Conservation (phyloP, 2,329 filamentous ascomycete species). For the Catunica adiposa region DNA sequence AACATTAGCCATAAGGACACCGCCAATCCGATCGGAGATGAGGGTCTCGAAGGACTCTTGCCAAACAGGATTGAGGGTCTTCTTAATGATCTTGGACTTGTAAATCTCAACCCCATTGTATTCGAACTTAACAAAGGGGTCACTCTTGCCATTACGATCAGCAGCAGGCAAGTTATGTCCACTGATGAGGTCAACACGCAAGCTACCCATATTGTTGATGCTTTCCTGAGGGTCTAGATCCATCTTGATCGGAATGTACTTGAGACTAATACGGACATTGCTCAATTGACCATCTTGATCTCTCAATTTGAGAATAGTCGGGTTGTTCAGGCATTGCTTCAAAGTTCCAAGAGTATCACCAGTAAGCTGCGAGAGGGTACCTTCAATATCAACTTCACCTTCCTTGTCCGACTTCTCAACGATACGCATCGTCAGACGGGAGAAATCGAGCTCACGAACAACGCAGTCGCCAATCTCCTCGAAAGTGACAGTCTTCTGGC, state of each 20-base stretch:
- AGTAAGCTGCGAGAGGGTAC: constrained; percentile 63
- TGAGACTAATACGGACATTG: constrained; percentile 78
- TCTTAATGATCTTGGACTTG: constrained; percentile 94
- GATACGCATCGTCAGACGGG: constrained; percentile 73
- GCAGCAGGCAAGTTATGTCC: constrained; percentile 77
- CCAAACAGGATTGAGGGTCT: constrained; percentile 87
- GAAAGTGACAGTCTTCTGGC: constrained; percentile 52
- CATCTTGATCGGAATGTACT: constrained; percentile 93
- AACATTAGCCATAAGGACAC: constrained; percentile 67
- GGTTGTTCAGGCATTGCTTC: constrained; percentile 81
- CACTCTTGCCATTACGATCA: constrained; percentile 90
- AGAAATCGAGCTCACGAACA: constrained; percentile 93
- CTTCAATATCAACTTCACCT: constrained; percentile 52
- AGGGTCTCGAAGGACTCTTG: constrained; percentile 87
- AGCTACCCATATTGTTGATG: constrained; percentile 95
- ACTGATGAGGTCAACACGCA: constrained; percentile 85
- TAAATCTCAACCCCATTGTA: constrained; percentile 78
- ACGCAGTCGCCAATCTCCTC: constrained; percentile 92
- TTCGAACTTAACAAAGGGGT: constrained; percentile 90
- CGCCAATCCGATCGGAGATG: constrained; percentile 67
- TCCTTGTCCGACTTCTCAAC: constrained; percentile 64
- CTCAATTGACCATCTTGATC: constrained; percentile 59
- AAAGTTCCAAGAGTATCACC: constrained; percentile 77
- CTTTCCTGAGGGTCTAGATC: constrained; percentile 83
- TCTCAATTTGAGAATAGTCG: constrained; percentile 64